Base-by-base conservation (phyloP, 2,329 filamentous ascomycete genomes). In the Aspergillus quadricinctus region DNA sequence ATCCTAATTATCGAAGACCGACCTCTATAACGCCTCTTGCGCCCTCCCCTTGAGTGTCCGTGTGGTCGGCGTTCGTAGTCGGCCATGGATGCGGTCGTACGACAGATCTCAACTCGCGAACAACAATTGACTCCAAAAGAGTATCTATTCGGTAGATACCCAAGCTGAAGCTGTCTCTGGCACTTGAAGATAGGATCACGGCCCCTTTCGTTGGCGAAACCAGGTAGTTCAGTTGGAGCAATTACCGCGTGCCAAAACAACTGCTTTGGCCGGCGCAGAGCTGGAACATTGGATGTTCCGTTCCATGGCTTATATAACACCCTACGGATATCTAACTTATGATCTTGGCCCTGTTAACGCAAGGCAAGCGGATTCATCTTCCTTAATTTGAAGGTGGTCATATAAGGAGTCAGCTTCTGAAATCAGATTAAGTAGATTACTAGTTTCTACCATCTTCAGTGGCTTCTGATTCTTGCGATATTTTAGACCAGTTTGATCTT, bases 1-100 rank as follows among this genome's bases (percentile, higher is more conserved):
- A 10, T 40, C 37, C 3, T 6, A 28, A 11, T 11, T 27, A 14
- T 35, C 17, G 52, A 21, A 17, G 23, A 57, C 57, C 60, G 72
- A 92, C 91, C 91, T 89, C 89, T 83, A 70, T 87, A 88, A 70
- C 91, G 84, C 67, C 88, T 83, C 77, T 95, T 96, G 72, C 88
- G 86, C 63, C 72, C 72, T 66, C 69, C 69, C 57, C 71, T 79
- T 68, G 81, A 75, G 58, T 3, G 4, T 14, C 83, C 78, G 57
- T 82, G 78, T 57, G 79, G 72, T 56, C 81, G 81, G 70, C 86
- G 74, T 60, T 83, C 80, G 66, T 80, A 78, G 59, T 84, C 81
- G 54, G 79, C 78, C 81, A 84, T 82, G 40, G 37, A 21, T 43
- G 21, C 4, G 10, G 14, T 60, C 53, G 29, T 58, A 57, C 49